phyloP scores from a whole-genome alignment of 176 grass and related monocot genomes.

The Olyra latifolia region DNA sequence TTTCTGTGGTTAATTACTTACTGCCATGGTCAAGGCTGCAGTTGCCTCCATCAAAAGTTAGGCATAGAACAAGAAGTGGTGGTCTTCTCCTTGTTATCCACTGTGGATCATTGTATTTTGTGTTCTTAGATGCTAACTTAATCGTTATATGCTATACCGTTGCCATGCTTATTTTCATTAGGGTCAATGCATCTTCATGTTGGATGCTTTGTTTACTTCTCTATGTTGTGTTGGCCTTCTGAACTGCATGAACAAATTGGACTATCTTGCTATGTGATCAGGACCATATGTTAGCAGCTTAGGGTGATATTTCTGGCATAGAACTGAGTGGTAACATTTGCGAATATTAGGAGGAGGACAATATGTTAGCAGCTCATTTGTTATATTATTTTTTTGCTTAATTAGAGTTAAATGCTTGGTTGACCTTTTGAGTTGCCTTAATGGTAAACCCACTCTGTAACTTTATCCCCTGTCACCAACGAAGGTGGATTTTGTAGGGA shows the following conservation, averaged over 20 bases:
- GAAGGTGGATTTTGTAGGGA: not conserved
- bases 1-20: constrained; percentile 45
- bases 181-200: constrained; percentile 5
- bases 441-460: not conserved
- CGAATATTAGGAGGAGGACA: not conserved
- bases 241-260: not conserved
- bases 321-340: constrained; percentile 7
- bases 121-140: constrained; percentile 49
- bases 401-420: constrained; percentile 5
- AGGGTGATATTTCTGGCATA: not conserved
- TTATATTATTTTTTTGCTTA: not conserved
- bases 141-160: constrained; percentile 40
- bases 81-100: constrained; percentile 34
- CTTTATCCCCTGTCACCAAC: not conserved
- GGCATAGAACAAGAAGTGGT: constrained; percentile 36
- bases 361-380: too few species aligned
- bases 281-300: not conserved
- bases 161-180: constrained; percentile 29
- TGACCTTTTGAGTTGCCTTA: not conserved
- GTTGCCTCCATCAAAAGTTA: constrained; percentile 36
- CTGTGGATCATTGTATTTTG: constrained; percentile 29
- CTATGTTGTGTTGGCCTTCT: not conserved
- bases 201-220: constrained; percentile 5
- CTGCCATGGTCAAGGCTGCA: constrained; percentile 34
- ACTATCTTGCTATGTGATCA: not conserved